These are phyloP conservation scores for Penicillium cosmopolitanum DNA, from an alignment of 495 filamentous ascomycete genomes.

Conservation along the genomic window DNA sequence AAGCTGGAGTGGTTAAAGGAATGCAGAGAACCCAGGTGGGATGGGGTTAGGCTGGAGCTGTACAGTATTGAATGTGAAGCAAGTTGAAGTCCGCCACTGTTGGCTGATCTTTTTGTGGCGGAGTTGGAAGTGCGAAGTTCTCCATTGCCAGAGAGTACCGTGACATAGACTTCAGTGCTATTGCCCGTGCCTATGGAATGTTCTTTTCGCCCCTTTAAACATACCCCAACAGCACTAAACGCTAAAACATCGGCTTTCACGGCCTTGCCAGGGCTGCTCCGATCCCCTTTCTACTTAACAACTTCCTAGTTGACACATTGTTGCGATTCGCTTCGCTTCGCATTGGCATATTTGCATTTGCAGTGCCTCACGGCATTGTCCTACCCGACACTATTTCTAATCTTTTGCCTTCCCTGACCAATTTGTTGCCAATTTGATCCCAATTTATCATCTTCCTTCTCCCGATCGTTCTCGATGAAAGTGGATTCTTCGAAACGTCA, in stretches of 20 bases:
- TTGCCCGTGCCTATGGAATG: not conserved
- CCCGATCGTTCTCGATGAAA: slow-evolving; percentile 21
- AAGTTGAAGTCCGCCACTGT: too few relatives aligned
- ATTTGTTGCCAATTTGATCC: not conserved
- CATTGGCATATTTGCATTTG: not conserved
- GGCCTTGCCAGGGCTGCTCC: not conserved
- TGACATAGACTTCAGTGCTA: too few relatives aligned
- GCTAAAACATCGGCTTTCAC: not conserved
- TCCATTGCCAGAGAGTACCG: not conserved
- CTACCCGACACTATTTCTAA: slow-evolving; percentile 7
- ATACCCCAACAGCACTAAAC: not conserved
- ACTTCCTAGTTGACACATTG: not conserved
- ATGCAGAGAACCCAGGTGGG: not conserved
- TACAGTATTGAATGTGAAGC: too few relatives aligned
- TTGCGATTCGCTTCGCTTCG: not conserved
- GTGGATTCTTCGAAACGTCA: slow-evolving; percentile 18
- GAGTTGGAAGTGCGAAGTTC: not conserved
- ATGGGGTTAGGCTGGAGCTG: not conserved
- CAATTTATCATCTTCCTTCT: slow-evolving; percentile 7
- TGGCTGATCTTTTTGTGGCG: too few relatives aligned
- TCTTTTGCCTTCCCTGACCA: slow-evolving; percentile 1
- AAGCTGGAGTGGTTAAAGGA: not conserved
- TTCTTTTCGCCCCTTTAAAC: slow-evolving; percentile 6
- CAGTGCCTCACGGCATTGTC: slow-evolving; percentile 1
- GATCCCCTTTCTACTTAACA: not conserved